Conservation (phyloP, 2,329 filamentous ascomycete species). For the Fusarium sp. region DNA sequence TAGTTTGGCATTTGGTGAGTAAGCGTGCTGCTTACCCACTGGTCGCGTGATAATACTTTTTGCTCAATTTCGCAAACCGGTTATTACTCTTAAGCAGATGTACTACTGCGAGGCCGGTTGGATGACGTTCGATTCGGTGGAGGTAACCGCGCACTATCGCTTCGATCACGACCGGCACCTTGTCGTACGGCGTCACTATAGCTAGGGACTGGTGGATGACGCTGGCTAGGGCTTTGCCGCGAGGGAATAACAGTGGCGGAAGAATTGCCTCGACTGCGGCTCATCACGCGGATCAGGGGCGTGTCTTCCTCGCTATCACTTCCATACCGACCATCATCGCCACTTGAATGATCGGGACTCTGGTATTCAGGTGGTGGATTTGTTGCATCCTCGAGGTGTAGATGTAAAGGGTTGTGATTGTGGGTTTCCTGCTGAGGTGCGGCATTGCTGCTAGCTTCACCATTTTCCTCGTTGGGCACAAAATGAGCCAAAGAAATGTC, state of each 20-base stretch:
- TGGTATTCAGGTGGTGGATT: conserved; percentile 79
- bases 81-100: conserved; percentile 27
- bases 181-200: conserved; percentile 81
- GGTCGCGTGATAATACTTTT: not conserved
- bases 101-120: conserved; percentile 37
- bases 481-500: conserved; percentile 95
- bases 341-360: conserved; percentile 73
- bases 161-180: conserved; percentile 53
- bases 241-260: conserved; percentile 54
- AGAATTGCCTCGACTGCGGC: conserved; percentile 65
- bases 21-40: not conserved
- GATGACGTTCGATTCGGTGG: conserved; percentile 30
- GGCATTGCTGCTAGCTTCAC: conserved; percentile 64
- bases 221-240: conserved; percentile 40
- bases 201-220: conserved; percentile 78
- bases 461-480: conserved; percentile 76
- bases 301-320: conserved; percentile 69
- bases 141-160: conserved; percentile 43
- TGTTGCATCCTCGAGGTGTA: conserved; percentile 66
- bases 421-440: conserved; percentile 45
- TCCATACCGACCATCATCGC: conserved; percentile 69
- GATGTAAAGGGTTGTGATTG: conserved; percentile 55
- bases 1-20: conserved; percentile 13
- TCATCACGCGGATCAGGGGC: conserved; percentile 64
- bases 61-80: not conserved